Percentiles rank a stretch among this genome's conserved stretches.
Conservation (phyloP, 2,329 filamentous ascomycete species). For the Zopfia rhizophila region DNA sequence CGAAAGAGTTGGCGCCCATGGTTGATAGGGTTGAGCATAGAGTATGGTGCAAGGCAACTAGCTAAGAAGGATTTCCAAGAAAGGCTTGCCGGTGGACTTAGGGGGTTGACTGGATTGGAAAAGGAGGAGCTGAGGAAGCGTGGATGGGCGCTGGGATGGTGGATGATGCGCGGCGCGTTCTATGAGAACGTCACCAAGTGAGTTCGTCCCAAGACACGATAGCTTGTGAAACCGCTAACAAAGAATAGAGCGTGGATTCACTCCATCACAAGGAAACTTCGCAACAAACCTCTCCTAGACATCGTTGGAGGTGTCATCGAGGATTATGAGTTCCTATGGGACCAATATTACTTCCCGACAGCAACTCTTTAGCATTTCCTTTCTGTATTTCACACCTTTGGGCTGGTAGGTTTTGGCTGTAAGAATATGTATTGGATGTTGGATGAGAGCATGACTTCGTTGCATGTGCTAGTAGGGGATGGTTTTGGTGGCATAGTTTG, state of each 20-base stretch:
- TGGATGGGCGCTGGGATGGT: conserved; percentile 93
- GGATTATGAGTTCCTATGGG: conserved; percentile 98
- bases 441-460: conserved; percentile 14
- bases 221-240: too few relatives aligned
- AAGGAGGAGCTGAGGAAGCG: conserved; percentile 88
- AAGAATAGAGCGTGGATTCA: conserved; percentile 67
- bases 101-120: conserved; percentile 84
- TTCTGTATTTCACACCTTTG: conserved; percentile 14
- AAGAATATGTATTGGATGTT: conserved; percentile 22
- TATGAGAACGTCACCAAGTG: conserved; percentile 88
- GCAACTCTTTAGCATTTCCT: conserved; percentile 60
- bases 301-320: conserved; percentile 87
- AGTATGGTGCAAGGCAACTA: conserved; percentile 89
- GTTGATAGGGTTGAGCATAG: conserved; percentile 84
- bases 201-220: too few relatives aligned
- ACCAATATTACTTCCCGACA: conserved; percentile 92
- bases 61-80: conserved; percentile 73
- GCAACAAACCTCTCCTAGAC: conserved; percentile 77
- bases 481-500: conserved; percentile 1
- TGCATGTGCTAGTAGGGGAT: conserved; percentile 7
- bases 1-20: conserved; percentile 91
- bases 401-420: conserved; percentile 5
- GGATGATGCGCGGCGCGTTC: conserved; percentile 95
- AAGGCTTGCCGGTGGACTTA: conserved; percentile 74
- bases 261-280: conserved; percentile 76